Percentiles rank a stretch among this genome's conserved stretches.
phyloP scores from a whole-genome alignment of 2,329 filamentous ascomycete genomes.

The Salinomyces thailandicus region DNA sequence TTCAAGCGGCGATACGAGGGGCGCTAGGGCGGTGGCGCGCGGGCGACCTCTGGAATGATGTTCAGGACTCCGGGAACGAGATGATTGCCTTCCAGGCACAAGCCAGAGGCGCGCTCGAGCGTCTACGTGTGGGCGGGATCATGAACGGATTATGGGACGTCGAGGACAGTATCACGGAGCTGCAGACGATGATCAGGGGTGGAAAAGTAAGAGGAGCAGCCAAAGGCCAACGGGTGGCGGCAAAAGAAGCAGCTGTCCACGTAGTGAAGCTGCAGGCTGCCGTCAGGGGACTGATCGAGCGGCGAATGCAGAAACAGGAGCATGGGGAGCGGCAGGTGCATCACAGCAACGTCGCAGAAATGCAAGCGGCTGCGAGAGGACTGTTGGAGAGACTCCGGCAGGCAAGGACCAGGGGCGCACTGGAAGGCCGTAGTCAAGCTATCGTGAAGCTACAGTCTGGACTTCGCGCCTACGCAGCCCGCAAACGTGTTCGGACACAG shows the following conservation, averaged over 20 bases:
- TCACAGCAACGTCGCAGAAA: constrained; percentile 17
- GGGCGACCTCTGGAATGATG: constrained; percentile 37
- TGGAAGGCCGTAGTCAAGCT: constrained; percentile 27
- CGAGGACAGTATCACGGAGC: constrained; percentile 63
- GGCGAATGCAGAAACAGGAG: constrained; percentile 47
- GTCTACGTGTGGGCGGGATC: constrained; percentile 63
- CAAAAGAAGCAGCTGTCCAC: constrained; percentile 52
- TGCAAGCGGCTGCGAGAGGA: constrained; percentile 35
- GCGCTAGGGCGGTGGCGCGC: constrained; percentile 45
- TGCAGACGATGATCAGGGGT: constrained; percentile 61
- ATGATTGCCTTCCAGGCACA: constrained; percentile 31
- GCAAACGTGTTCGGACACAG: constrained; percentile 7
- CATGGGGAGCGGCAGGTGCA: constrained; percentile 22
- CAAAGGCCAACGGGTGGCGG: constrained; percentile 47
- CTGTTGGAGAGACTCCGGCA: constrained; percentile 28
- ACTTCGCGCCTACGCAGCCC: constrained; percentile 50
- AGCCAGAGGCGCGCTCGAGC: constrained; percentile 59
- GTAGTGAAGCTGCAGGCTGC: constrained; percentile 43
- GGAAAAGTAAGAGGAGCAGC: constrained; percentile 33
- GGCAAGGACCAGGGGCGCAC: constrained; percentile 20
- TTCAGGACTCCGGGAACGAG: constrained; percentile 26
- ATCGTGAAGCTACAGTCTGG: constrained; percentile 53
- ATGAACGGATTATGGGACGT: constrained; percentile 88
- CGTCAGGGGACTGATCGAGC: constrained; percentile 47
- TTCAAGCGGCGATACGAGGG: constrained; percentile 37